A percentile compares a stretch with the other conserved stretches of the same genome.
These are phyloP conservation scores for Gomphus bonarii DNA, from an alignment of 1,284 basidiomycete species.

Conservation along the genomic window DNA sequence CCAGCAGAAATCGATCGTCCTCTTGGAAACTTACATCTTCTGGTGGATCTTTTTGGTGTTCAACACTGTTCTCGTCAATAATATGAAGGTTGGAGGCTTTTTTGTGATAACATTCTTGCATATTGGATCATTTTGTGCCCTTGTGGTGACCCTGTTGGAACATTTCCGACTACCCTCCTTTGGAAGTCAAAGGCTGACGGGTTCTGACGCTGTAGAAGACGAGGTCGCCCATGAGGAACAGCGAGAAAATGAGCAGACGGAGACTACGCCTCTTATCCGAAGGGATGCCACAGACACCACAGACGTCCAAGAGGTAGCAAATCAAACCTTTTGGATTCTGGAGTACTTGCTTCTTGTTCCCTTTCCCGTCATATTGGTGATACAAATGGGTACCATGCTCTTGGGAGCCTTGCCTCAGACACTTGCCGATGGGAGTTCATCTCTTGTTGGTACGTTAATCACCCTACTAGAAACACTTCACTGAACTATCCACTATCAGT, in stretches of 20 bases:
- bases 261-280: conserved; percentile 39
- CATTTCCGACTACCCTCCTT: conserved; percentile 18
- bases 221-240: conserved; percentile 6
- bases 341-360: conserved; percentile 50
- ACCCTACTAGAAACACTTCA: background rate
- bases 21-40: conserved; percentile 32
- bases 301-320: conserved; percentile 25
- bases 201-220: conserved; percentile 13
- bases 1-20: conserved; percentile 21
- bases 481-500: conserved; percentile 27
- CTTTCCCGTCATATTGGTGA: conserved; percentile 45
- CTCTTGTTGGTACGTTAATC: conserved; percentile 31
- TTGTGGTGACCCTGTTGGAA: conserved; percentile 34
- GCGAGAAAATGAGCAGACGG: conserved; percentile 12
- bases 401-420: conserved; percentile 47
- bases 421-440: conserved; percentile 51
- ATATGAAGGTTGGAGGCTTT: conserved; percentile 36
- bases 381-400: conserved; percentile 41
- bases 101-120: conserved; percentile 55
- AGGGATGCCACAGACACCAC: conserved; percentile 10
- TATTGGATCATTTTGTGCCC: conserved; percentile 35
- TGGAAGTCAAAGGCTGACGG: conserved; percentile 6
- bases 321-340: conserved; percentile 50
- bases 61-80: conserved; percentile 34
- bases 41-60: conserved; percentile 48